Evolutionary conservation across 768 basidiomycete species (phyloP), one percentile per base, ranked within the genome.

Genomic region (Serendipita vermifera): DNA sequence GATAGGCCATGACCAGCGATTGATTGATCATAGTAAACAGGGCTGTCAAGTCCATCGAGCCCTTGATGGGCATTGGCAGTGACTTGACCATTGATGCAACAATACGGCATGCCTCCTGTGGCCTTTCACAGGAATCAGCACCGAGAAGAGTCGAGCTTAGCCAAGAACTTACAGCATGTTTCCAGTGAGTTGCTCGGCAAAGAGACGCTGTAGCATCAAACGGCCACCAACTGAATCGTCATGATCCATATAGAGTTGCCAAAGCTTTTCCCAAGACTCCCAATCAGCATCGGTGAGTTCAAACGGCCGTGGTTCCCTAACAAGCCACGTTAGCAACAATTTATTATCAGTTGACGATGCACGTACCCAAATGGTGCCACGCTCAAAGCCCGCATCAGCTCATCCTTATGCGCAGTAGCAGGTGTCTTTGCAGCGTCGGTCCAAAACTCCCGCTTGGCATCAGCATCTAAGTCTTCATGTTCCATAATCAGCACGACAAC

Each of bases 261-360:
- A 51, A 4, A 29, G 15, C 9, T 22, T 51, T 29, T 51, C 46
- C 46, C 46, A 51, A 15, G 15, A 29, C 4, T 15, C 31, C 46
- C 46, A 51, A 29, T 51, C 46, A 15, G 6, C 46, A 15, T 51
- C 46, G n/a, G 20, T 7, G 9, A 51, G 9, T 29, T 51, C 20
- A 29, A 51, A 51, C 31, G 46, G 46, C 31, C 31, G 46, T 22
- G 46, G 46, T 29, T 51, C 46, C 9, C 46, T 51, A 3, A n/a
- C n/a, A n/a, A n/a, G 22, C 31, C n/a, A 51, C 27, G 29, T 26
- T 29, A 22, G 22, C 2, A n/a, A n/a, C n/a, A n/a, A n/a, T n/a
- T n/a, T n/a, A n/a, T n/a, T 9, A 51, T 17, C 22, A 15, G 46
- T 17, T 5, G 17, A 24, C 14, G 41, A 20, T 20, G 9, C 1